Evolutionary conservation across 257 asterid species (phyloP).

Genomic region (Ehretia macrophylla): DNA sequence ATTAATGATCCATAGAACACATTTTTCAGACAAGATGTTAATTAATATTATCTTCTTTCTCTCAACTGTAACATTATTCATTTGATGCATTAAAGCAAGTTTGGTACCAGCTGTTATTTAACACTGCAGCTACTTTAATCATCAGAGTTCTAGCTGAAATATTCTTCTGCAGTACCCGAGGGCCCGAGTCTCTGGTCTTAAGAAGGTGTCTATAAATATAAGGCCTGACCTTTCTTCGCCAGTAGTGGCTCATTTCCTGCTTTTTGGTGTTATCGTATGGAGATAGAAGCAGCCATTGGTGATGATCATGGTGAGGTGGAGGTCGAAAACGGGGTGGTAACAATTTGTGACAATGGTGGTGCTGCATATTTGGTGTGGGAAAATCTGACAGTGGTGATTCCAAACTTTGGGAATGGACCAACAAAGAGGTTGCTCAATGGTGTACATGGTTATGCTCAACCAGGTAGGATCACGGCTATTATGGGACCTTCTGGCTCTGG

Average conservation of each 20-base stretch:
- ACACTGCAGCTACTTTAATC: not conserved
- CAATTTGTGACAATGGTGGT: slow-evolving; percentile 1
- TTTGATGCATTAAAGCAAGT: slow-evolving; percentile 25
- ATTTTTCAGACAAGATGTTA: no score
- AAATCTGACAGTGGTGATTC: slow-evolving; percentile 63
- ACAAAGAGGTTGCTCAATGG: slow-evolving; percentile 66
- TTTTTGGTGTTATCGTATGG: not conserved
- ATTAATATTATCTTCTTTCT: slow-evolving; percentile 14
- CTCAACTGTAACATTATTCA: slow-evolving; percentile 29
- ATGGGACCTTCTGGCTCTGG: slow-evolving; percentile 99
- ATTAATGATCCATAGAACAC: no score
- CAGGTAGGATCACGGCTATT: slow-evolving; percentile 81
- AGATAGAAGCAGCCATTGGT: not conserved
- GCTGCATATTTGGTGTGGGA: slow-evolving; percentile 65
- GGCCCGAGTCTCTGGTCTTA: no score
- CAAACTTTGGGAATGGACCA: slow-evolving; percentile 60
- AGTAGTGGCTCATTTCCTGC: not conserved
- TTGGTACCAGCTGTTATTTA: not conserved
- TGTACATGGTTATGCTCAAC: slow-evolving; percentile 63
- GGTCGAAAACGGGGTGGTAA: slow-evolving; percentile 21
- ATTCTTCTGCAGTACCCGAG: not conserved
- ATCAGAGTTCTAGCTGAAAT: not conserved
- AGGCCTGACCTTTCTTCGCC: not conserved
- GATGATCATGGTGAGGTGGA: slow-evolving; percentile 3
- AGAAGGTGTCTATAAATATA: not conserved